Evolutionary conservation across 345 rosid genomes (phyloP).

Genomic region (Citrus trifoliata): DNA sequence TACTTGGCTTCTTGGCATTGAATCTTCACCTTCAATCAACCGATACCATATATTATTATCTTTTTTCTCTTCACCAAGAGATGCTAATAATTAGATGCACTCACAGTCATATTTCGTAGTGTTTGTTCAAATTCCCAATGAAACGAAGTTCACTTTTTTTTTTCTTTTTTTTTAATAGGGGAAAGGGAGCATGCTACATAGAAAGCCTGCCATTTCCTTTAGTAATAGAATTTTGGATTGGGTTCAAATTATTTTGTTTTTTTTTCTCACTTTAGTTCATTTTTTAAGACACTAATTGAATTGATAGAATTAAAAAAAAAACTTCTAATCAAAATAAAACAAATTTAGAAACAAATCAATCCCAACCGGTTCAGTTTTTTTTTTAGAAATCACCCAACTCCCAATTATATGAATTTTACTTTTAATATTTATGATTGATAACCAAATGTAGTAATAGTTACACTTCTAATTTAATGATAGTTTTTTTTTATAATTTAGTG

Average conservation of each 20-base stretch:
- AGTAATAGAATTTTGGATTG: no score
- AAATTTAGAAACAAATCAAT: no score
- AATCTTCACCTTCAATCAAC: conserved; percentile 25
- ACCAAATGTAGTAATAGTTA: not conserved
- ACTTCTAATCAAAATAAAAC: no score
- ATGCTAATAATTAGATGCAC: conserved; percentile 8
- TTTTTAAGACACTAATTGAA: no score
- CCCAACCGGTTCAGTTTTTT: not conserved
- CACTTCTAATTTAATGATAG: not conserved
- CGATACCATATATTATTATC: not conserved
- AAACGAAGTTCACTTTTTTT: not conserved
- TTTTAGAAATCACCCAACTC: not conserved
- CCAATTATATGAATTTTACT: not conserved
- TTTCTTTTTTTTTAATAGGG: no score
- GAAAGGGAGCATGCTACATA: not conserved
- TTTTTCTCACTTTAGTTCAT: no score
- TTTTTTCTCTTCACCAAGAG: not conserved
- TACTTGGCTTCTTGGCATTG: conserved; percentile 13
- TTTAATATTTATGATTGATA: no score
- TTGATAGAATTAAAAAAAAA: no score
- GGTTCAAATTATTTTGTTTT: no score
- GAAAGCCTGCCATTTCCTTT: not conserved
- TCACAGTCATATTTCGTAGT: not conserved
- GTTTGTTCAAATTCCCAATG: not conserved
- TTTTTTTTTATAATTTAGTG: not conserved